Base-by-base conservation (phyloP, 2,329 filamentous ascomycete genomes). In the Aureobasidium sp. region DNA sequence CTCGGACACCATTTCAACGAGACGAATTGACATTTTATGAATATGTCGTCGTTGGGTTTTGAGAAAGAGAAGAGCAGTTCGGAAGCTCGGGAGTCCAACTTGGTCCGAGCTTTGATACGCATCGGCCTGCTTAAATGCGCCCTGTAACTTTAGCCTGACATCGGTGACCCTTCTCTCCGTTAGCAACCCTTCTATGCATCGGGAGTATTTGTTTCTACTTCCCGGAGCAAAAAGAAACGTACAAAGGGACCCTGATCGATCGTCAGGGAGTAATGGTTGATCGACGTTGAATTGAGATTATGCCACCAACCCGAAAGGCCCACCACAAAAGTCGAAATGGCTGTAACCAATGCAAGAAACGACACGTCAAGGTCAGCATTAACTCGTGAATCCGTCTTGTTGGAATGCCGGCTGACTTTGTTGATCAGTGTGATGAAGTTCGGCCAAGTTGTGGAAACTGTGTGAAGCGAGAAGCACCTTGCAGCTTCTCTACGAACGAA, bases 321-420 rank as follows among this genome's bases (percentile, higher is more conserved):
- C 73, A 75, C 60, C 69, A 66, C 45, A 75, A 74, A 64, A 74
- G 72, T n/a, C 66, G 71, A 37, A 69, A 69, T 60, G 73, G 73
- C 19, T 75, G 73, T 51, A 27, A 65, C 10, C 67, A 73, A 63
- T 75, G 72, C 60, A 75, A 75, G 62, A 69, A 68, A 27, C 68
- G 72, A 21, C 73, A 74, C 61, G 67, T 75, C 45, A 74, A 74
- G 65, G 73, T 74, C 27, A 43, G 38, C 19, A 29, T 7, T 23
- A 4, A 1, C 13, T 25, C 40, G 10, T 33, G 11, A 25, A 6
- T 40, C 21, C 11, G 23, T 6, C 25, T 15, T 9, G 10, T 15
- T 6, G 13, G 19, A 10, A 27, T 38, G 2, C 6, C 3, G 3
- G 33, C 42, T 57, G 31, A 57, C 17, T 38, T n/a, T 15, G 4